Evolutionary conservation across 1,139 yeast species (phyloP), one percentile per base, ranked within the genome.

Genomic region (Zygoascus meyerae): DNA sequence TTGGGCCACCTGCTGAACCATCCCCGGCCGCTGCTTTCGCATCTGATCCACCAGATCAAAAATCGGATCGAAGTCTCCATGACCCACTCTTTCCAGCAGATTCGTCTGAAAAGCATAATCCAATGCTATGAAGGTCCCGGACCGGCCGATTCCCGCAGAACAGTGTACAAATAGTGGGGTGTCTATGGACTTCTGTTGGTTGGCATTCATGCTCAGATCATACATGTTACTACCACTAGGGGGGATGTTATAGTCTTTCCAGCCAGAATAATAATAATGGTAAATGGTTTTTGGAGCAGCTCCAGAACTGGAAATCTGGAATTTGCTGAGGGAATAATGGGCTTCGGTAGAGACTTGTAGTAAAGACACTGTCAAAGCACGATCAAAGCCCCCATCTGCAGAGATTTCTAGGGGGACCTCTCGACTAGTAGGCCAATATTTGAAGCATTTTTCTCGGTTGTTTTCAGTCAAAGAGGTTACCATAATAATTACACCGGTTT

Each of bases 101-200:
- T 34, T 34, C 18, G 46, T 36, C 8, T 55, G 49, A 34, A 72
- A 60, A 32, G 79, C 64, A 54, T 79, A 77, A 59, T 85, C 90
- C 44, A 82, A 61, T 1, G 86, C 80, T 17, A 86, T 78, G 57
- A 79, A 85, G 0, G 94, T 84, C 1, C 95, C 95, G 0, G 94
- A 79, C 49, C 95, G 69, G 4, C 95, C 95, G 16, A 86, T 89
- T 0, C 95, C 95, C 0, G 95, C 95, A 1, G 92, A 83, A 57
- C 95, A 85, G 60, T 85, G 95, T 1, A 83, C 81, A 15, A 76
- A 60, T 18, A 73, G 53, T 2, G 78, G 78, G 30, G 72, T 67
- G 1, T 54, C 52, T 11, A 58, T 56, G 48, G 55, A 55, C 16
- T 54, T 51, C 36, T 57, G 54, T 14, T 55, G 49, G 52, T 68